Evolutionary conservation across 768 basidiomycete species (phyloP).

Genomic region (Trametes coccinea): DNA sequence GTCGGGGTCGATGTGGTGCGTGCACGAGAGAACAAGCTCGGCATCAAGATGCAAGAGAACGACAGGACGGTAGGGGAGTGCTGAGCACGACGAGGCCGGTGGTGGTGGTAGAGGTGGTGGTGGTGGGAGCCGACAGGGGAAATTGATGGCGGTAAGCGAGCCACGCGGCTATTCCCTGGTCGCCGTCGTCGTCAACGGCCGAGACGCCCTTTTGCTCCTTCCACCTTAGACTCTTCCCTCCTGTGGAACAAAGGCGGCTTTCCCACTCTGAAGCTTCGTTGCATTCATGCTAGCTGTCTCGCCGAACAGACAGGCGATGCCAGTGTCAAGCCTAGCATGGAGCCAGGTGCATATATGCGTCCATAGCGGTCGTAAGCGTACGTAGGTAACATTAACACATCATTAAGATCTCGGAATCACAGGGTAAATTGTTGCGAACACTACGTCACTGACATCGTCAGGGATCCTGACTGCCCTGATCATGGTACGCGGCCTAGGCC

Average conservation of each 20-base stretch:
- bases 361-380: not conserved
- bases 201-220: not conserved
- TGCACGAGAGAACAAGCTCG: constrained; percentile 71
- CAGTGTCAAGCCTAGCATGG: not conserved
- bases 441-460: too few relatives aligned
- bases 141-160: constrained; percentile 18
- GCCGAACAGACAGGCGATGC: not conserved
- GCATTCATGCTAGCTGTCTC: not conserved
- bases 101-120: constrained; percentile 9
- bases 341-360: not conserved
- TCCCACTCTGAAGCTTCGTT: not conserved
- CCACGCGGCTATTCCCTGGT: constrained; percentile 17
- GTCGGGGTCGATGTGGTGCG: constrained; percentile 59
- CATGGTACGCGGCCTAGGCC: not conserved
- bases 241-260: constrained; percentile 15
- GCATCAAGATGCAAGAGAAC: constrained; percentile 48
- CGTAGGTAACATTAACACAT: not conserved
- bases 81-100: constrained; percentile 18
- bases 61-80: constrained; percentile 11
- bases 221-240: not conserved
- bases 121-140: constrained; percentile 20
- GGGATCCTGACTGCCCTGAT: not conserved
- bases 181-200: constrained; percentile 21
- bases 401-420: not conserved
- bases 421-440: not conserved